Evolutionary conservation across 2,329 filamentous ascomycete genomes (phyloP), one percentile per base, ranked within the genome.

Genomic region (Escovopsis sp.): DNA sequence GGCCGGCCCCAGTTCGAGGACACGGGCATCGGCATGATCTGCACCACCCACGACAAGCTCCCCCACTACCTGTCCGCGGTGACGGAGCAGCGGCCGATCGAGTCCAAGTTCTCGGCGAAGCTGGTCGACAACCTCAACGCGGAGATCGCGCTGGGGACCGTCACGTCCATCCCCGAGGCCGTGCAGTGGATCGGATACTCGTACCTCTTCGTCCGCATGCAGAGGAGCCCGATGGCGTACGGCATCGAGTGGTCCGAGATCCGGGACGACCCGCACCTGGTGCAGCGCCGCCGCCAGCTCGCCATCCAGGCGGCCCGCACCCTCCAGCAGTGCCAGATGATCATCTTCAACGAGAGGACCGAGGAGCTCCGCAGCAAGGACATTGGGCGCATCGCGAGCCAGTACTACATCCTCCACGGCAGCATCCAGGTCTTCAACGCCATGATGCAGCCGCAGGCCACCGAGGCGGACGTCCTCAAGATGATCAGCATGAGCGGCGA

Each of bases 401-500:
- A 98, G 55, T 98, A 80, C 52, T 98, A 98, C 51, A 88, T 98
- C 33, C 67, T 92, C 33, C 87, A 98, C 49, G 81, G 80, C 12
- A 94, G 84, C 54, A 80, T 98, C 42, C 80, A 96, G 53, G 82
- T 96, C 29, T 98, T 98, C 71, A 98, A 96, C 56, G 74, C 75
- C 5, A 80, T 90, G 78, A 96, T 98, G 90, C 70, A 72, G 35
- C 78, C 85, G 2, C 72, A 76, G 18, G 78, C 85, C 9, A 85
- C 81, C 0, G 90, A 98, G 58, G 86, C 86, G 5, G 90, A 98
- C 50, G 79, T 94, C 32, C 64, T 98, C 36, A 83, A 81, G 51
- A 96, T 98, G 86, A 86, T 98, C 50, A 87, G 85, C 46, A 86
- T 90, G 81, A 94, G 87, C 53, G 86, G 87, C 44, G 90, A 98